Evolutionary conservation across 192 early-diverging fungal species (phyloP).

Genomic region (Entrophospora sp.): DNA sequence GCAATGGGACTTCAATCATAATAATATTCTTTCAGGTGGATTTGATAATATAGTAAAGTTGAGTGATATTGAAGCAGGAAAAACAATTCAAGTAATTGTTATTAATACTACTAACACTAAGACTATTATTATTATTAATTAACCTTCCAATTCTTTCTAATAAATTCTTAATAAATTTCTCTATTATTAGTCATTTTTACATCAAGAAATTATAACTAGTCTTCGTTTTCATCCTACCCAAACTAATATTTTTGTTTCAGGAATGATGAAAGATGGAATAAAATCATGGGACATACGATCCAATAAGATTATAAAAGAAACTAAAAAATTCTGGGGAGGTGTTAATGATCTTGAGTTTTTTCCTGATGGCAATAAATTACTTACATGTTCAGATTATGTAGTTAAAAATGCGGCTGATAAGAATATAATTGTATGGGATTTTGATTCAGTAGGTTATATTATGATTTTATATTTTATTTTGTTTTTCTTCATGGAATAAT

Average conservation of each 20-base stretch:
- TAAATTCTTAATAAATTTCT: too few relatives aligned
- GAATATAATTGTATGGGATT: constrained; percentile 19
- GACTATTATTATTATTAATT: too few relatives aligned
- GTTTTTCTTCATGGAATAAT: neutral
- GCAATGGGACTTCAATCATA: neutral
- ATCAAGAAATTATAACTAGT: constrained; percentile 11
- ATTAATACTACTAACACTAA: constrained; percentile 10
- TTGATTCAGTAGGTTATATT: constrained; percentile 7
- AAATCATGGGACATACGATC: constrained; percentile 16
- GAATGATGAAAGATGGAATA: constrained; percentile 19
- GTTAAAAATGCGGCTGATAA: constrained; percentile 18
- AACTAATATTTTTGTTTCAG: constrained; percentile 10
- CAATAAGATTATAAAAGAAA: constrained; percentile 14
- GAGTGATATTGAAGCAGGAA: constrained; percentile 9
- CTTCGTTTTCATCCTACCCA: constrained; percentile 14
- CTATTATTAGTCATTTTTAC: constrained; percentile 4
- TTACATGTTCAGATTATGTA: constrained; percentile 19
- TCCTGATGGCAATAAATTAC: neutral
- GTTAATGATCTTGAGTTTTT: constrained; percentile 20
- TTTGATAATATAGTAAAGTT: constrained; percentile 15
- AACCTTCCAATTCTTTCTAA: too few relatives aligned
- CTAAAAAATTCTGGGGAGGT: constrained; percentile 16
- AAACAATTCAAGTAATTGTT: neutral
- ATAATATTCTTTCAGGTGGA: constrained; percentile 13
- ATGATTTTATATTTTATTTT: neutral